Base-by-base conservation (phyloP, 2,329 filamentous ascomycete genomes). In the Chaetomiaceae sp. region DNA sequence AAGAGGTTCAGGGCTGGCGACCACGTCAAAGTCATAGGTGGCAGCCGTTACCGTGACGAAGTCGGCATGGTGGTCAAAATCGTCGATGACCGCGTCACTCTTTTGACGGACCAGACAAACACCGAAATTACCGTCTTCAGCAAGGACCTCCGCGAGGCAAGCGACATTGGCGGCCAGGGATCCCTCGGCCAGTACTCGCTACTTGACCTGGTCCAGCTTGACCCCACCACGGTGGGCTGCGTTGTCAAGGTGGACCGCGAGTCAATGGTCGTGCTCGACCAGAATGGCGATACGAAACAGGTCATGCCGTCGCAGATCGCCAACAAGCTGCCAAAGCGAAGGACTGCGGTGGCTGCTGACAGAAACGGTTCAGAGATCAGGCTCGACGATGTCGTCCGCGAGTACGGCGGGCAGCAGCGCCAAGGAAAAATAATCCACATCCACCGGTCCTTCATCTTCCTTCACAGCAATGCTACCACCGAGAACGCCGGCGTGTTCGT, bases 1-100 rank as follows among this genome's bases (percentile, higher is more conserved):
- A 99, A 99, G 72, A 82, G 89, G 27, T 99, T 99, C 79, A 84
- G 81, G 60, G 81, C 91, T 57, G 94, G 94, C 76, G 94, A 99
- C 65, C 94, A 99, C 66, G 94, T 99, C 75, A 97, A 97, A 75
- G 94, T 99, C 61, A 95, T 96, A 67, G 92, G 94, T 51, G 92
- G 91, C 34, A 96, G 91, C 73, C 87, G 90, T 63, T 97, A 91
- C 69, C 84, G 89, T 51, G 94, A 96, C 63, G 94, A 99, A 72
- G 87, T 97, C 40, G 94, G 94, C 70, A 95, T 96, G 82, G 91
- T 99, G 47, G 90, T 97, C 60, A 89, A 90, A 68, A 94, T 96
- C 61, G 86, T 84, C 44, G 90, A 95, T 55, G 94, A 99, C 67
- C 85, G 89, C 34, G 90, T 99, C 53, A 97, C 94, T 1, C 76